Base-by-base conservation (phyloP, 140 eudicot genomes). In the Stevia rebaudiana region DNA sequence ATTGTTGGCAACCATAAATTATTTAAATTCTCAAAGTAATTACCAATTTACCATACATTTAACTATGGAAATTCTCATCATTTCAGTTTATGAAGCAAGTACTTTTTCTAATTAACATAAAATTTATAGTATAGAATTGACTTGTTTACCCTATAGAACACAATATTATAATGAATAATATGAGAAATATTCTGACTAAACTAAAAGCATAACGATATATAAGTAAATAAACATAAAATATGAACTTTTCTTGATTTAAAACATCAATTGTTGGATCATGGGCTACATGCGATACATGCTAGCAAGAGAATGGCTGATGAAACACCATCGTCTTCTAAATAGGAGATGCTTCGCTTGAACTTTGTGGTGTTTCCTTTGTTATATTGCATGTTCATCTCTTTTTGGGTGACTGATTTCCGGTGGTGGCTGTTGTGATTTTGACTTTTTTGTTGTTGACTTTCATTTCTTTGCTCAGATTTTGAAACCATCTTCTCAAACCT, bases 321-420 rank as follows among this genome's bases (percentile, higher is more conserved):
- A 63, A 79, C 57, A 16, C 88, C 97, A 51, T 90, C 97, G 35
- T 84, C 94, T 74, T 90, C 78, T 37, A 90, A 86, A 69, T 71
- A 58, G 6, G 90, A 90, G 21, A 47, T 68, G 69, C 97, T 90
- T 70, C 94, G 82, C 88, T 90, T 90, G 80, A 90, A 90, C 78
- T 86, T 84, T 69, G 61, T 76, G 19, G 49, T 72, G 75, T 84
- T 87, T 23, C 80, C 90, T 84, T 90, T 90, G 83, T 90, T 90
- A 74, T 74, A 79, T 70, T 81, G 86, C 69, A 78, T 78, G 24
- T 75, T 60, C 78, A 57, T 31, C 51, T 80, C 80, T 69, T 73
- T 60, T 69, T 76, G 50, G 31, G 65, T 61, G 72, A 80, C 61
- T 35, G 76, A 37, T 39, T 67, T 63, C 18, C 62, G 63, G 18